Percentiles rank a stretch among this genome's conserved stretches.
phyloP scores from a whole-genome alignment of 169 alveolate genomes.

The Eimeria necatrix region DNA sequence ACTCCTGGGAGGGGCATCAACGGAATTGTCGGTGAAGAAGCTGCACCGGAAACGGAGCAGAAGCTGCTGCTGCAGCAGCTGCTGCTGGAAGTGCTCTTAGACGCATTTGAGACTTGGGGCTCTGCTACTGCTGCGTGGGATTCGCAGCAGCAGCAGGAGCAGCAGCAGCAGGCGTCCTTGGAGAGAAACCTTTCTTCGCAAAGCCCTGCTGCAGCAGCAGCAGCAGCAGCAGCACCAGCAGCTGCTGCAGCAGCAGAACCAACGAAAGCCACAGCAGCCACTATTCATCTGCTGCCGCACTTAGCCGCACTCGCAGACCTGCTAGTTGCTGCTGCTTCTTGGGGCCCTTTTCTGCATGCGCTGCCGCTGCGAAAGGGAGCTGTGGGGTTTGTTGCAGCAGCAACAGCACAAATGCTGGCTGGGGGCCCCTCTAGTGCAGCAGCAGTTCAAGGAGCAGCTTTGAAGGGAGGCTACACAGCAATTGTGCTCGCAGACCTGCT shows the following conservation, averaged over 20 bases:
- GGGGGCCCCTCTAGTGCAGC: not conserved
- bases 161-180: not conserved
- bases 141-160: slow-evolving; percentile 10
- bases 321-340: not conserved
- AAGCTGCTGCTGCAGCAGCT: slow-evolving; percentile 20
- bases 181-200: too few relatives aligned
- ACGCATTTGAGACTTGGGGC: slow-evolving; percentile 9
- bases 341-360: not conserved
- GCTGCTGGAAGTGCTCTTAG: slow-evolving; percentile 23
- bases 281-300: not conserved
- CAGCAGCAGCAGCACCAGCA: not conserved
- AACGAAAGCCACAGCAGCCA: too few relatives aligned
- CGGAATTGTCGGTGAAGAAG: too few relatives aligned
- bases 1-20: not conserved
- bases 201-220: not conserved
- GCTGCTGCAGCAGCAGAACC: not conserved
- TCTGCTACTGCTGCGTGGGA: not conserved
- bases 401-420: slow-evolving; percentile 1
- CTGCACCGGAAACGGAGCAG: too few relatives aligned
- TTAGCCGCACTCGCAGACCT: not conserved
- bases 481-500: slow-evolving; percentile 13
- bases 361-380: not conserved
- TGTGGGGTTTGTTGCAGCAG: not conserved
- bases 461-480: slow-evolving; percentile 5
- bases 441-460: not conserved